These are phyloP conservation scores for Petunia axillaris DNA, from an alignment of 257 asterid genomes.

Conservation along the genomic window DNA sequence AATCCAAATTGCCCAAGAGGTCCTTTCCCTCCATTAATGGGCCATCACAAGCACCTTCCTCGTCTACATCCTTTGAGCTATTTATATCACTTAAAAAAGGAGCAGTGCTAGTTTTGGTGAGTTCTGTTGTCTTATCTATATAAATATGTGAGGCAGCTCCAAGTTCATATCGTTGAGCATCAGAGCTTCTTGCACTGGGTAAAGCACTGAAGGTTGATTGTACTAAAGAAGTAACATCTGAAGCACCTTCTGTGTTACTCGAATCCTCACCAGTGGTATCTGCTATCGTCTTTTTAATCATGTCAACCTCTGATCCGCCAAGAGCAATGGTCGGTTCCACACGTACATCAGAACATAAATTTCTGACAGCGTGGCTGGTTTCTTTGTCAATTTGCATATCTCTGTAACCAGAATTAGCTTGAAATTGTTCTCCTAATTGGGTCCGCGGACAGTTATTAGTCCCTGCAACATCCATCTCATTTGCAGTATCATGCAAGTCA, in stretches of 20 bases:
- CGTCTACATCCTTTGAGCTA: slow-evolving; percentile 33
- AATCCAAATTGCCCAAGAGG: slow-evolving; percentile 26
- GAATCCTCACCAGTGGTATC: slow-evolving; percentile 35
- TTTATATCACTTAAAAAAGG: slow-evolving; percentile 36
- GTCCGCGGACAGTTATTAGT: slow-evolving; percentile 10
- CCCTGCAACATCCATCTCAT: slow-evolving; percentile 12
- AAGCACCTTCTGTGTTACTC: slow-evolving; percentile 26
- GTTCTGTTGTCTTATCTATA: slow-evolving; percentile 28
- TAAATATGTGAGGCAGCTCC: slow-evolving; percentile 36
- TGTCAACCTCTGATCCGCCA: slow-evolving; percentile 33
- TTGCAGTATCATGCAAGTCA: slow-evolving; percentile 19
- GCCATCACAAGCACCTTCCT: slow-evolving; percentile 37
- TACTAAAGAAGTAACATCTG: slow-evolving; percentile 30
- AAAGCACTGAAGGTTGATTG: slow-evolving; percentile 16
- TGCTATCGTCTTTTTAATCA: slow-evolving; percentile 32
- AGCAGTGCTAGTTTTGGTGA: slow-evolving; percentile 35
- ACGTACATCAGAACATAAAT: slow-evolving; percentile 33
- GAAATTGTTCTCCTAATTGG: slow-evolving; percentile 22
- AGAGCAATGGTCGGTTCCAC: slow-evolving; percentile 29
- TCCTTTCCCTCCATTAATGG: slow-evolving; percentile 37
- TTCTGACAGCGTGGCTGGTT: slow-evolving; percentile 20
- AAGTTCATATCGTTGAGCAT: slow-evolving; percentile 31
- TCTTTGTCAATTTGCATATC: slow-evolving; percentile 27
- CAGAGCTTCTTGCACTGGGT: slow-evolving; percentile 38
- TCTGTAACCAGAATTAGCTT: slow-evolving; percentile 25